Base-by-base conservation (phyloP, 1,284 basidiomycete species). In the Rhodotorula sp. region DNA sequence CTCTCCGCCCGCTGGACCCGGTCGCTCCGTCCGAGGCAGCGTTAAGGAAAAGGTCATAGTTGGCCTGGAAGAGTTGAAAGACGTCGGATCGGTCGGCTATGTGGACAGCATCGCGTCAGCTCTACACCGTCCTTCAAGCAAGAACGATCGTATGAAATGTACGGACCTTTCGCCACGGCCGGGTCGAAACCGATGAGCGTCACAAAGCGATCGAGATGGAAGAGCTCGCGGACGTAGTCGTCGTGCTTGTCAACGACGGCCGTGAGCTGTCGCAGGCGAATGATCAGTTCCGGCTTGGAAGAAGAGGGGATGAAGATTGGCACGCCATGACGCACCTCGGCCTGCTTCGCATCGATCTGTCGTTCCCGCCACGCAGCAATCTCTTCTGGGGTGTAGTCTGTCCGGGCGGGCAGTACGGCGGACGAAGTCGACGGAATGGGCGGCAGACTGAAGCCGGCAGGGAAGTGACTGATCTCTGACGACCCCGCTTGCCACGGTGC, bases 171-270 rank as follows among this genome's bases (percentile, higher is more conserved):
- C 14, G 90, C 90, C 49, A 82, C 90, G 79, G 84, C 81, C 3
- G 91, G 91, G 79, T 93, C 85, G 80, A 87, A 95, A 8, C 84
- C 84, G 54, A 91, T 81, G 81, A 94, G 84, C 33, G 85, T 87
- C 6, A 87, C 84, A 77, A 89, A 94, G 68, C 88, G 84, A 75
- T 93, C 89, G 80, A 94, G 83, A 77, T 95, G 92, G 80, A 93
- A 95, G 67, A 87, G 84, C 80, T 95, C 91, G 70, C 91, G 86
- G 63, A 94, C 83, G 88, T 91, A 64, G 30, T 70, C 67, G 57
- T 77, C 74, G 60, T 77, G 74, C 7, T 57, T 46, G 55, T 77
- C 71, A 30, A 73, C 70, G 22, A 75, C 70, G 6, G 51, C 48
- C 4, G 68, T 62, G 10, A 76, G 73, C 70, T 76, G 60, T 10